Evolutionary conservation across 257 asterid species (phyloP).

Genomic region (Nicotiana noctiflora): DNA sequence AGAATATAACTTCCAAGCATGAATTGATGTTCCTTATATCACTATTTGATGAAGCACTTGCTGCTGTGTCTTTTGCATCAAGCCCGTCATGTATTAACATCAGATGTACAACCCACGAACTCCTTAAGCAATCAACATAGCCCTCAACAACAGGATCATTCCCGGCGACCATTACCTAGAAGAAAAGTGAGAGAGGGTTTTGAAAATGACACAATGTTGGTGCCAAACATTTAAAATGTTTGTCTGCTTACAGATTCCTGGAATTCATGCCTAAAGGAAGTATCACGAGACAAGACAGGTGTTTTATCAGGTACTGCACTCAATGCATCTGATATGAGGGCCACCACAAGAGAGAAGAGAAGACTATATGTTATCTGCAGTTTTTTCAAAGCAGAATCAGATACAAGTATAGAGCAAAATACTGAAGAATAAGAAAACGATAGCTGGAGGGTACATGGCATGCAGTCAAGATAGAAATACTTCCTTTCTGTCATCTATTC

Average conservation of each 20-base stretch:
- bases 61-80: constrained; percentile 44
- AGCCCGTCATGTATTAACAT: constrained; percentile 64
- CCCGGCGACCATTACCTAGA: constrained; percentile 74
- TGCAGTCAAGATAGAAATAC: not conserved
- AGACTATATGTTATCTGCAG: constrained; percentile 83
- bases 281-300: constrained; percentile 64
- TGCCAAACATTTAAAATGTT: constrained; percentile 8
- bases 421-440: not conserved
- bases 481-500: not conserved
- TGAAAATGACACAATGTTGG: constrained; percentile 9
- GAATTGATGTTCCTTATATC: constrained; percentile 44
- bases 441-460: not conserved
- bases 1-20: constrained; percentile 71
- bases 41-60: constrained; percentile 37
- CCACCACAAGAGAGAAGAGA: constrained; percentile 79
- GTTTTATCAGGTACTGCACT: constrained; percentile 52
- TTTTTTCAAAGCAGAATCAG: constrained; percentile 9
- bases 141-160: constrained; percentile 73
- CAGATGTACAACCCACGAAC: constrained; percentile 89
- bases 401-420: constrained; percentile 5
- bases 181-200: constrained; percentile 17
- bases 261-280: constrained; percentile 75
- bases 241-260: constrained; percentile 69
- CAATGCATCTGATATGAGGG: constrained; percentile 90
- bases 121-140: constrained; percentile 79